These are phyloP conservation scores for Tulasnella sp. DNA, from an alignment of 768 basidiomycete species.

Conservation along the genomic window DNA sequence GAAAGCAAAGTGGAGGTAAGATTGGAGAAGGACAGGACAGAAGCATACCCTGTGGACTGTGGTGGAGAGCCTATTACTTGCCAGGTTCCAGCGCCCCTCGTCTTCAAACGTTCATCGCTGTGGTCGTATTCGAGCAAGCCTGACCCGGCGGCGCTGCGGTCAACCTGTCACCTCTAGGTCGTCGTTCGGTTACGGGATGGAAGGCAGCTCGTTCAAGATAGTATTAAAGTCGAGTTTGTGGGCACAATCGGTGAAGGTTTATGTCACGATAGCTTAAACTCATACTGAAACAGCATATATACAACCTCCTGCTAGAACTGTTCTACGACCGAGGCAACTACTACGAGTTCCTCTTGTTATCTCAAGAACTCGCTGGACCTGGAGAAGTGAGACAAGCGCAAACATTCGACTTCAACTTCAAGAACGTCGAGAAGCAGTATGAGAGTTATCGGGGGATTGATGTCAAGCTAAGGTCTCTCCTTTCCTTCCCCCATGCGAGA, in stretches of 20 bases:
- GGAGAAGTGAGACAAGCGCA: too few relatives aligned
- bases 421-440: too few relatives aligned
- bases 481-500: too few relatives aligned
- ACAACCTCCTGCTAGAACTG: too few relatives aligned
- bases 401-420: too few relatives aligned
- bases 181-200: constrained; percentile 90
- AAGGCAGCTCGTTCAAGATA: constrained; percentile 92
- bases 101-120: not conserved
- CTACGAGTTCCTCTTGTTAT: too few relatives aligned
- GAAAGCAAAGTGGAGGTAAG: constrained; percentile 85
- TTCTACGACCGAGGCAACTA: too few relatives aligned
- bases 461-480: too few relatives aligned
- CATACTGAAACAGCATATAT: too few relatives aligned
- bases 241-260: constrained; percentile 82
- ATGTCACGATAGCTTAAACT: not conserved
- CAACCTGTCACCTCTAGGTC: constrained; percentile 62
- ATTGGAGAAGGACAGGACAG: constrained; percentile 80
- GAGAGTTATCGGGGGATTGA: too few relatives aligned
- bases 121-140: not conserved
- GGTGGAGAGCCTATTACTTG: constrained; percentile 93
- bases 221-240: constrained; percentile 97
- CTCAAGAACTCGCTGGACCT: too few relatives aligned
- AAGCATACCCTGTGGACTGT: constrained; percentile 88
- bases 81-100: constrained; percentile 59
- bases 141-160: not conserved